phyloP scores from a whole-genome alignment of 495 filamentous ascomycete genomes.

The Talaromyces trachyspermus region DNA sequence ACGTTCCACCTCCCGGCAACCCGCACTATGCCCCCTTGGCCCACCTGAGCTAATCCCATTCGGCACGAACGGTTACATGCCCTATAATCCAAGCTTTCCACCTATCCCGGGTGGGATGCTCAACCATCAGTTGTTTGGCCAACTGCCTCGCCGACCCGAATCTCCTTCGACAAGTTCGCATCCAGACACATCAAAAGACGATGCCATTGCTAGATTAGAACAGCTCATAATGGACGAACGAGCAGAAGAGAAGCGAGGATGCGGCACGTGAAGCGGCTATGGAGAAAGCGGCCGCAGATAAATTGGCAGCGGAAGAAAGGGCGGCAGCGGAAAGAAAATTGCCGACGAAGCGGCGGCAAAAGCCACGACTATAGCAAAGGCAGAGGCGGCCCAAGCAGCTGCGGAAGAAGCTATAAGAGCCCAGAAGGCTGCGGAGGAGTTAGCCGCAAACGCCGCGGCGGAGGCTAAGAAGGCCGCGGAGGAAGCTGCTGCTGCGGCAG shows the following conservation, averaged over 20 bases:
- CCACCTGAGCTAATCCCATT: constrained; percentile 47
- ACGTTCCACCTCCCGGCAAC: constrained; percentile 23
- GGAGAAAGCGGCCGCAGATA: constrained; percentile 44
- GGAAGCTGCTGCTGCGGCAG: constrained; percentile 39
- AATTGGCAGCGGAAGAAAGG: constrained; percentile 39
- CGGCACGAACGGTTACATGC: constrained; percentile 32
- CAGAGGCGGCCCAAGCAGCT: constrained; percentile 40
- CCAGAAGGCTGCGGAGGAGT: constrained; percentile 44
- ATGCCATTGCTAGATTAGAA: constrained; percentile 45
- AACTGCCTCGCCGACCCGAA: constrained; percentile 26
- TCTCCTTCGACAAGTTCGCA: constrained; percentile 31
- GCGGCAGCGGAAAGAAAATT: constrained; percentile 38
- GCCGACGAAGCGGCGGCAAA: constrained; percentile 30
- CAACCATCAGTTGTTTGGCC: constrained; percentile 26
- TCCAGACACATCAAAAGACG: constrained; percentile 33
- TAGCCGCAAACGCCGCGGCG: constrained; percentile 33
- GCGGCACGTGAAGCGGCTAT: constrained; percentile 34
- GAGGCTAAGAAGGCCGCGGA: constrained; percentile 25
- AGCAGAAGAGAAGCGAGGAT: constrained; percentile 37
- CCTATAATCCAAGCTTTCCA: constrained; percentile 30
- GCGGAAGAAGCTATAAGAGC: constrained; percentile 40
- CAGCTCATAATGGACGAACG: constrained; percentile 44
- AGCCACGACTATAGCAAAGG: constrained; percentile 30
- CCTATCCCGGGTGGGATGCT: constrained; percentile 35
- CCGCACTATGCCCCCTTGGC: constrained; percentile 27